These are phyloP conservation scores for Turritis glabra DNA, from an alignment of 345 rosid genomes.

Conservation along the genomic window DNA sequence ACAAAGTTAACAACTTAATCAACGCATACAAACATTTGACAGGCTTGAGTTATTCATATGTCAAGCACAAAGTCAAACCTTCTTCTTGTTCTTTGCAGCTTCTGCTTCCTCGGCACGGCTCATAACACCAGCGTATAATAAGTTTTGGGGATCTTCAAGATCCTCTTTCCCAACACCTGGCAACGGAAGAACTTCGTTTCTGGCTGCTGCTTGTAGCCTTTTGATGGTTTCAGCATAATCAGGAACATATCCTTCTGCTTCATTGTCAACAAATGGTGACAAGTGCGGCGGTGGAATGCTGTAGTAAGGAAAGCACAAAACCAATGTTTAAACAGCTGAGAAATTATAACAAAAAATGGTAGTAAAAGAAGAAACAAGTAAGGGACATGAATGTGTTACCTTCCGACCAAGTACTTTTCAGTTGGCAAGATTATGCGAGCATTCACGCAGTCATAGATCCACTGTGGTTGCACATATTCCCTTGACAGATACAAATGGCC, in stretches of 20 bases:
- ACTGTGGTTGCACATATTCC: conserved; percentile 92
- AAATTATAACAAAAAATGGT: neutral
- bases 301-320: neutral
- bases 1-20: neutral
- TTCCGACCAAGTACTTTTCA: conserved; percentile 73
- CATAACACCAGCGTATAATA: conserved; percentile 70
- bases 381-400: conserved; percentile 47
- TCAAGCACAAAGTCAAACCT: conserved; percentile 45
- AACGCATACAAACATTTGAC: neutral
- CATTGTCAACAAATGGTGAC: conserved; percentile 87
- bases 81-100: conserved; percentile 62
- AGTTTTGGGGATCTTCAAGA: conserved; percentile 69
- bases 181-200: conserved; percentile 77
- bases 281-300: conserved; percentile 91
- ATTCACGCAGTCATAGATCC: conserved; percentile 86
- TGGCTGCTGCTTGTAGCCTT: conserved; percentile 77
- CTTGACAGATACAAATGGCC: conserved; percentile 82
- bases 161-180: conserved; percentile 77
- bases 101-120: conserved; percentile 76
- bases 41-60: neutral
- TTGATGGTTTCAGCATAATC: conserved; percentile 85
- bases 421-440: conserved; percentile 74
- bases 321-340: neutral
- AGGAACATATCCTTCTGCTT: conserved; percentile 87
- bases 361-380: neutral